phyloP scores from a whole-genome alignment of 1,284 basidiomycete genomes.

The Cutaneotrichosporon daszewskae region DNA sequence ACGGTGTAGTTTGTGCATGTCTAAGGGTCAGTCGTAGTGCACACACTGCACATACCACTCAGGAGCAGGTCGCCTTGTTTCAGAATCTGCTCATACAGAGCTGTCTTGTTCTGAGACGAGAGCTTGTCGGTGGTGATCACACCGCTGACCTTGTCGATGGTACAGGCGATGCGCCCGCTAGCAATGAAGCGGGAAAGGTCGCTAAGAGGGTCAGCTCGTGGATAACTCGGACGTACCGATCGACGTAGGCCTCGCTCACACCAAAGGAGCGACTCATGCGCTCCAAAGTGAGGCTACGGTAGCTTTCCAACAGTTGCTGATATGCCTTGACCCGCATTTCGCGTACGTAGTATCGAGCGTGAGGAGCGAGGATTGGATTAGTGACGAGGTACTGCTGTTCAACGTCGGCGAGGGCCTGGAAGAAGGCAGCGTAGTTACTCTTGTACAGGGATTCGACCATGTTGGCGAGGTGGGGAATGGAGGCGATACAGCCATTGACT shows the following conservation, averaged over 20 bases:
- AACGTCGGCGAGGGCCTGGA: slow-evolving; percentile 79
- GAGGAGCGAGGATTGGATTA: slow-evolving; percentile 76
- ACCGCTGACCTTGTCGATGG: slow-evolving; percentile 90
- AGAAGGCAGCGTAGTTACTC: slow-evolving; percentile 91
- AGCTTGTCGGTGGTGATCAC: slow-evolving; percentile 92
- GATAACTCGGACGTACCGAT: slow-evolving; percentile 55
- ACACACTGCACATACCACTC: slow-evolving; percentile 50
- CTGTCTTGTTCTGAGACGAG: slow-evolving; percentile 66
- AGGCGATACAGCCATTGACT: slow-evolving; percentile 50
- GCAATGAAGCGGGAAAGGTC: slow-evolving; percentile 93
- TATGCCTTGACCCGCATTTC: slow-evolving; percentile 98
- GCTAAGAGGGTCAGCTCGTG: slow-evolving; percentile 47
- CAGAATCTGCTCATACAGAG: slow-evolving; percentile 83
- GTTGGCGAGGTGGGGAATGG: slow-evolving; percentile 51
- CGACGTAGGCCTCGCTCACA: slow-evolving; percentile 81
- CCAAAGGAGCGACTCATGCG: slow-evolving; percentile 84
- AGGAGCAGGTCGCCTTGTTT: slow-evolving; percentile 83
- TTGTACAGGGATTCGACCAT: slow-evolving; percentile 67
- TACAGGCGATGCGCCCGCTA: slow-evolving; percentile 76
- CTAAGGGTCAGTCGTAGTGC: slow-evolving; percentile 19
- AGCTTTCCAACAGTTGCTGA: slow-evolving; percentile 83
- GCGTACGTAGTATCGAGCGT: slow-evolving; percentile 84
- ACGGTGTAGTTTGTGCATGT: slow-evolving; percentile 46
- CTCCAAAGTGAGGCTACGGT: slow-evolving; percentile 82
- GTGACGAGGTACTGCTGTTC: slow-evolving; percentile 82